phyloP scores from a whole-genome alignment of 2,329 filamentous ascomycete species.

The Setomelanomma holmii region DNA sequence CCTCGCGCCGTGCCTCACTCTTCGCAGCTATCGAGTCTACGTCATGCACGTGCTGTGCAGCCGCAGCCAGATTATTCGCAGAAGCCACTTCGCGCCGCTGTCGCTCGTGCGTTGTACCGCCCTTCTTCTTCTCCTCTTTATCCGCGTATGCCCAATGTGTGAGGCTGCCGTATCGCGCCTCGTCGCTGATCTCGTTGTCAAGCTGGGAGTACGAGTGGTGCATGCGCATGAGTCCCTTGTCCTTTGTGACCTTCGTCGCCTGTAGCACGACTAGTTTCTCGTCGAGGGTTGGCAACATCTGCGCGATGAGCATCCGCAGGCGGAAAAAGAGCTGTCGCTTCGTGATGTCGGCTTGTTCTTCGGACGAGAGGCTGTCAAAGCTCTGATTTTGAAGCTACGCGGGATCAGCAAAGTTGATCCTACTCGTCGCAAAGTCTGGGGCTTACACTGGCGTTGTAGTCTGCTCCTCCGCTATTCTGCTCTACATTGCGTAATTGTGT shows the following conservation, averaged over 20 bases:
- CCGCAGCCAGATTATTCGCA: conserved; percentile 71
- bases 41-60: conserved; percentile 77
- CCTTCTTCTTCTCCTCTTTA: conserved; percentile 67
- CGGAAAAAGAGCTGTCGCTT: conserved; percentile 79
- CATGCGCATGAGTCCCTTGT: conserved; percentile 82
- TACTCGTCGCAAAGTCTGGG: conserved; percentile 37
- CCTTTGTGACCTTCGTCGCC: conserved; percentile 87
- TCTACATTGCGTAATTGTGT: conserved; percentile 33
- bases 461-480: conserved; percentile 42
- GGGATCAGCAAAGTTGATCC: conserved; percentile 14
- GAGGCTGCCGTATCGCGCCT: conserved; percentile 89
- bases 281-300: conserved; percentile 88
- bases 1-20: conserved; percentile 85
- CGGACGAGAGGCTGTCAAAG: conserved; percentile 34
- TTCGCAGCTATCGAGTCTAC: conserved; percentile 81
- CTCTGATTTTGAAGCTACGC: conserved; percentile 36
- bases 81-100: conserved; percentile 80
- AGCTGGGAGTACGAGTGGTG: conserved; percentile 88
- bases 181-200: conserved; percentile 88
- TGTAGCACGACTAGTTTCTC: conserved; percentile 98
- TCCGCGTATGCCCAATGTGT: conserved; percentile 96
- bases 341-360: conserved; percentile 62
- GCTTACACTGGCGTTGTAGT: conserved; percentile 51
- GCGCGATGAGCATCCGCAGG: conserved; percentile 77
- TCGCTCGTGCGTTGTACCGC: conserved; percentile 71